Evolutionary conservation across 441 rosid species (phyloP), one percentile per base, ranked within the genome.

Genomic region (Euphorbia schlechtendalii): DNA sequence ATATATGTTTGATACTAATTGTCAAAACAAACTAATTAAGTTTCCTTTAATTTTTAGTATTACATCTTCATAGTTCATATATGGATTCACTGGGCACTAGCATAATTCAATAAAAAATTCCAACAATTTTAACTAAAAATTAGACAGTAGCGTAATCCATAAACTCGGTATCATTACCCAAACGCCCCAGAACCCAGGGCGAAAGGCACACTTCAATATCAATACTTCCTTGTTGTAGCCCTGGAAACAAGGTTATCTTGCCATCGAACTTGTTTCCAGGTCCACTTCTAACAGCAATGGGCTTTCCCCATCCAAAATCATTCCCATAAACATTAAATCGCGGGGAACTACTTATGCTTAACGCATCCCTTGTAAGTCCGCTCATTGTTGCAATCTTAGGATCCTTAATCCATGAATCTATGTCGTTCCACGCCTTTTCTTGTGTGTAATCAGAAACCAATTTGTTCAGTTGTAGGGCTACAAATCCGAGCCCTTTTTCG

Each of bases 141-240:
- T 11, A 63, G 27, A 48, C 13, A 10, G 59, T 52, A 21, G 40
- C 59, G 22, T 34, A 49, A 64, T 53, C 48, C 61, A 76, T 59
- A 69, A 69, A 76, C 46, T 73, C 74, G 0, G 32, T 2, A 51
- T 73, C 74, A 10, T 11, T 64, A 7, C 36, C 68, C 8, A 76
- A 12, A 2, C 32, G 54, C 12, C 66, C 45, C 15, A 75, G 64
- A 43, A 71, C 43, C 34, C 66, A 57, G 0, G 66, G 70, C 43
- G n/a, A 69, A 0, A 74, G 18, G 5, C 63, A 71, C 25, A 72
- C 59, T 11, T 79, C 81, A 59, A 81, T 57, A 53, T 81, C 82
- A 2, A 79, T 32, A 27, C 82, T 79, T 3, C 81, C 85, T 66
- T 66, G 83, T 5, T 81, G 63, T 0, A 30, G 14, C 10, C 86